Base-by-base conservation (phyloP, 345 rosid genomes). In the Balakata baccata region DNA sequence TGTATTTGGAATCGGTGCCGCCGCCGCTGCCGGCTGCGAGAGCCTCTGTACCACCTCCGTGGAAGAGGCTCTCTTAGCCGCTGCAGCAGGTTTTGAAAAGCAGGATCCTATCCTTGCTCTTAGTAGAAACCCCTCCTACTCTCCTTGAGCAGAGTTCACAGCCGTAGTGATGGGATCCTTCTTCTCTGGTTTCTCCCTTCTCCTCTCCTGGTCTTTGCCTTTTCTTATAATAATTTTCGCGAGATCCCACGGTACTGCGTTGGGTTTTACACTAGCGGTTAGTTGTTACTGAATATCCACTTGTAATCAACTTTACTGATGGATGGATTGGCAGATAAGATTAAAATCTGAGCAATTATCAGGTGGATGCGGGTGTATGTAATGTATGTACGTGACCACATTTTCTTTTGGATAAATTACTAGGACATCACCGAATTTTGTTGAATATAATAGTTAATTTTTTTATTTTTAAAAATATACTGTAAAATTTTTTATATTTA, bases 71-170 rank as follows among this genome's bases (percentile, higher is more conserved):
- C 77, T 63, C 74, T 59, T 51, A 53, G 25, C 76, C 34, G 79
- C 70, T 58, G 79, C 68, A 72, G 79, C 76, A 5, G 54, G 79
- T 46, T 67, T 80, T 0, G 82, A 71, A 29, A 39, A 77, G 18
- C 82, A 80, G 51, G 38, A 65, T 71, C 82, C 82, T 80, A 75
- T 80, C 46, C 52, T 79, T 70, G 11, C 78, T 64, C 46, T 17
- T 10, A 46, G 11, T 18, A n/a, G n/a, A 45, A 43, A 29, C 41
- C 13, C 43, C n/a, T 56, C 54, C 29, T 11, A 20, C 3, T 57
- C 16, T 22, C 5, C 4, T n/a, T 43, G 34, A 29, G 2, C 34
- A 29, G 34, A 29, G 34, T 1, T 1, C 34, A 45, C 18, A 43
- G 5, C 10, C 47, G 6, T 43, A 43, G 7, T 0, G 38, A 41